phyloP scores from a whole-genome alignment of 2,329 filamentous ascomycete genomes.

The Onygena corvina region DNA sequence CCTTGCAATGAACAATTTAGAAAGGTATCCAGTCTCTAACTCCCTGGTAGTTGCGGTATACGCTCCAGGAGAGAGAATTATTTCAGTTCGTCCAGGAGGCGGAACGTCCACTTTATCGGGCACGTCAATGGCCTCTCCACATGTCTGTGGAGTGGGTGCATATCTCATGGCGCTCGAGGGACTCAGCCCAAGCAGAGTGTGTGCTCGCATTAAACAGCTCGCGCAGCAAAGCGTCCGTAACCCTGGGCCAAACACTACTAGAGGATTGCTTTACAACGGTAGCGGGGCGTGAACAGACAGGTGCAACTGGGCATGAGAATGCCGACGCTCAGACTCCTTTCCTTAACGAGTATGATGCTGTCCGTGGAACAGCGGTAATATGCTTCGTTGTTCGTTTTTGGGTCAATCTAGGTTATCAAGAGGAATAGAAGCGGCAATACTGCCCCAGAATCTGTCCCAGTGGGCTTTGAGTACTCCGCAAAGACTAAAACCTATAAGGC shows the following conservation, averaged over 20 bases:
- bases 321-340: not conserved
- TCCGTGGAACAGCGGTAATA: not conserved
- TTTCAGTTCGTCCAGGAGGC: conserved; percentile 38
- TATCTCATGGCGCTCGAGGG: conserved; percentile 42
- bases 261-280: conserved; percentile 22
- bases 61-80: conserved; percentile 43
- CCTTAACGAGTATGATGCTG: not conserved
- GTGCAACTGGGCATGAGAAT: not conserved
- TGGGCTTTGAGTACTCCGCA: not conserved
- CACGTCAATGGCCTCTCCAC: conserved; percentile 30
- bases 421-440: not conserved
- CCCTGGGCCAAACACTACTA: conserved; percentile 19
- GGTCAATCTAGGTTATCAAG: not conserved
- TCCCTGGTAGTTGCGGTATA: conserved; percentile 43
- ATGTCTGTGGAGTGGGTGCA: conserved; percentile 44
- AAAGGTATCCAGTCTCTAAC: not conserved
- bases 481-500: not conserved
- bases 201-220: conserved; percentile 41
- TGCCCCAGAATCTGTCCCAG: not conserved
- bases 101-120: conserved; percentile 35
- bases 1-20: not conserved
- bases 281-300: not conserved
- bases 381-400: not conserved
- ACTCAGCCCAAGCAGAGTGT: conserved; percentile 36
- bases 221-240: conserved; percentile 27